Base-by-base conservation (phyloP, 78 protist species). In the Dictyostelium capitatum region DNA sequence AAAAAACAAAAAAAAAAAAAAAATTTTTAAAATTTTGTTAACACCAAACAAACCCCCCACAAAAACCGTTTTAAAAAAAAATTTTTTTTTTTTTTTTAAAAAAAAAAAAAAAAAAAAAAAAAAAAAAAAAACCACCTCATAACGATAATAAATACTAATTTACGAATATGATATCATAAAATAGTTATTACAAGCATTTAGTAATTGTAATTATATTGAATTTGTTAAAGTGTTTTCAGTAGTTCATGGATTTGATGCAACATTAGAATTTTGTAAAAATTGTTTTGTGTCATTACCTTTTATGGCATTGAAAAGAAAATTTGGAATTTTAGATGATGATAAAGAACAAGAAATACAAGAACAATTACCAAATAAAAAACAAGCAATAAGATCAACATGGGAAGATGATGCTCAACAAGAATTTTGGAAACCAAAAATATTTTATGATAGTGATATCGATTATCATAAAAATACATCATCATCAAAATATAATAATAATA, bases 211-310 rank as follows among this genome's bases (percentile, higher is more conserved):
- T 56, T 83, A 83, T 56, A 70, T 83, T 12, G 91, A 83, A 19
- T 83, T 83, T 83, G 91, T 83, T 56, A 83, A 83, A 41, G 65
- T 83, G 19, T 83, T 83, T 73, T 83, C 91, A 83, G 78, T 83
- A 70, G 51, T 83, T 56, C 91, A 83, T 83, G 91, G 91, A 4
- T 83, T 83, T 72, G 91, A 83, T 73, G 91, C 91, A 3, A 83
- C 91, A 25, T 73, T 83, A 57, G 91, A 83, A 73, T 83, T 83
- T 56, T 56, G 56, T 11, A 83, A 65, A 46, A 83, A 83, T 56
- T 79, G 69, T 72, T 25, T 87, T 17, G 79, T 70, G 3, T 56
- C 92, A 6, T 46, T 87, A 19, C 93, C 93, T 28, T 77, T 87
- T 28, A 77, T 77, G 64, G 64, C 64, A 51, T 37, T 50, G 23